Evolutionary conservation across 2,329 filamentous ascomycete species (phyloP), one percentile per base, ranked within the genome.

Genomic region (Verticillium tricorpus): DNA sequence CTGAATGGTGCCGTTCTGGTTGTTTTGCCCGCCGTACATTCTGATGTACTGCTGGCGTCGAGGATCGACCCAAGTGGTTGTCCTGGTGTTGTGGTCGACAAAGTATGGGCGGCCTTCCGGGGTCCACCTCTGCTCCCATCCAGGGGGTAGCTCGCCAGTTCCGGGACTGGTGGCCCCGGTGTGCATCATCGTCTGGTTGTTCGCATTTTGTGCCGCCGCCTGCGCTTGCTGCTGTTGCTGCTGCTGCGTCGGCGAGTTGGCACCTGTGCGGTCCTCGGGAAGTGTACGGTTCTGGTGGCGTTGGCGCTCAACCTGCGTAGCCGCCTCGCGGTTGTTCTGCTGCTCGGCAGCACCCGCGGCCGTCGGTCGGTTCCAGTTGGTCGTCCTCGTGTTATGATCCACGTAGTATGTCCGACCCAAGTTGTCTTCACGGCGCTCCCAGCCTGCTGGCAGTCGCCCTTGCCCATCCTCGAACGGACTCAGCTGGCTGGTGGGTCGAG

Each of bases 11-110:
- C 92, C 93, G 69, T 89, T 93, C 68, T 88, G 86, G 65, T 89
- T 91, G 76, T 92, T 95, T 69, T 94, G 91, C 2, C 93, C 94
- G 35, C 86, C 86, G 73, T 99, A 99, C 91, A 98, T 97, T 63
- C 95, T 86, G 64, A 99, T 98, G 77, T 97, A 99, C 76, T 99
- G 95, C 77, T 98, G 95, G 65, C 95, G 89, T 69, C 95, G 89
- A 34, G 95, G 95, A 74, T 99, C 95, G 17, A 99, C 95, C 95
- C 95, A 99, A 1, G 95, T 98, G 0, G 95, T 99, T 1, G 95
- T 98, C 67, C 95, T 87, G 11, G 95, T 98, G 74, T 98, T 99
- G 77, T 99, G 95, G 74, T 99, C 95, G 58, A 99, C 95, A 76
- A 97, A 99, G 77, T 99, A 99, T 9, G 94, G 85, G 58, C 95